Percentiles rank a stretch among this genome's conserved stretches.
phyloP scores from a whole-genome alignment of 2,329 filamentous ascomycete species.

The Cercospora zeina region DNA sequence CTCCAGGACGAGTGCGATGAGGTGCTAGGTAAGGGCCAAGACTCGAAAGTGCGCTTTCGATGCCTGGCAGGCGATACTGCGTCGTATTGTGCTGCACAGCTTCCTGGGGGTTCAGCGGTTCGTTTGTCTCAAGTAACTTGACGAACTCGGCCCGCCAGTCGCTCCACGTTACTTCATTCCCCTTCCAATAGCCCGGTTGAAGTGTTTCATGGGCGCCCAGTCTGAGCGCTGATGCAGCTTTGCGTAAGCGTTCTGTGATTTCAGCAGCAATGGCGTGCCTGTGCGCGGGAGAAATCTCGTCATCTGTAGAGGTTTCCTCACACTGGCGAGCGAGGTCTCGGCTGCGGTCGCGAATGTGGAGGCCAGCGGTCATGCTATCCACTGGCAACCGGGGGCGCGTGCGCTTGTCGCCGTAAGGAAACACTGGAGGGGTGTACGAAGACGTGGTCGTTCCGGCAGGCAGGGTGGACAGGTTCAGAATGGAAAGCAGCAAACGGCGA shows the following conservation, averaged over 20 bases:
- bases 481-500: slow-evolving; percentile 26
- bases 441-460: not conserved
- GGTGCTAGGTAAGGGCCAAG: slow-evolving; percentile 3
- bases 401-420: not conserved
- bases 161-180: not conserved
- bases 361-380: not conserved
- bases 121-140: not conserved
- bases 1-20: not conserved
- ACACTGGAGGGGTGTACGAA: not conserved
- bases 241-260: not conserved
- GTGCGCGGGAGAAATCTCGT: not conserved
- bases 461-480: slow-evolving; percentile 5
- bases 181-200: not conserved
- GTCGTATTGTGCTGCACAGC: not conserved
- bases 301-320: not conserved
- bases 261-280: not conserved
- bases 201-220: not conserved
- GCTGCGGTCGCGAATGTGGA: slow-evolving; percentile 1
- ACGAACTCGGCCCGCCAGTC: slow-evolving; percentile 2
- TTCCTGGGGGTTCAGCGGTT: not conserved
- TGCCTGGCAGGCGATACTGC: not conserved
- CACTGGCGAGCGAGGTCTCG: slow-evolving; percentile 3
- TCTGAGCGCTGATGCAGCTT: not conserved
- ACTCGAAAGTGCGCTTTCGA: slow-evolving; percentile 12
- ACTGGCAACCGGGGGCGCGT: not conserved